A percentile compares a stretch with the other conserved stretches of the same genome.
Evolutionary conservation across 2,329 filamentous ascomycete genomes (phyloP).

Genomic region (Trichoderma guizhouense): DNA sequence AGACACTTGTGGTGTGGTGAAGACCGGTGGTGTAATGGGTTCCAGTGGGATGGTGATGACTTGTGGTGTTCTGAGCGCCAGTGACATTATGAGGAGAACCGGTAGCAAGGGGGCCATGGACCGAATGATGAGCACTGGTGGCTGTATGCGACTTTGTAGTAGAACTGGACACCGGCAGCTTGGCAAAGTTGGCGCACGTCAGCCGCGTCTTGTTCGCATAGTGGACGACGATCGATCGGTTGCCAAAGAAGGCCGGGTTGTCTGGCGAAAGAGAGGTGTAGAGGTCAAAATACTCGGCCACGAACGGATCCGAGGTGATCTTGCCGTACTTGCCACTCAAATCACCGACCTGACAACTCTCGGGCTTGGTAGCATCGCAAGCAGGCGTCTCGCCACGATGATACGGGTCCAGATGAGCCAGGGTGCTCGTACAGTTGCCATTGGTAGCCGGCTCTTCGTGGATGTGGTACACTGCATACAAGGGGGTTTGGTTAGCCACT

Average conservation of each 20-base stretch:
- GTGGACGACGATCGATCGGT: constrained; percentile 63
- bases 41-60: background rate
- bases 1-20: background rate
- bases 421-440: constrained; percentile 69
- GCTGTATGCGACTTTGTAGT: background rate
- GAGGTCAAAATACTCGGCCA: constrained; percentile 50
- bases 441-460: constrained; percentile 59
- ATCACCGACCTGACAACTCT: constrained; percentile 73
- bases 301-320: constrained; percentile 50
- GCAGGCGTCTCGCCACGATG: constrained; percentile 57
- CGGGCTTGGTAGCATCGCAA: constrained; percentile 56
- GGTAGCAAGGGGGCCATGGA: background rate
- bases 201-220: constrained; percentile 62
- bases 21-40: background rate
- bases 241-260: constrained; percentile 58
- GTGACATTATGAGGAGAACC: background rate
- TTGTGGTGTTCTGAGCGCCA: background rate
- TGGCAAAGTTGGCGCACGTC: constrained; percentile 60
- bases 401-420: constrained; percentile 69
- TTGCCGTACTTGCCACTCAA: constrained; percentile 70
- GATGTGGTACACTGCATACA: constrained; percentile 63
- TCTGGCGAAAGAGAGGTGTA: constrained; percentile 54
- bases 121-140: background rate
- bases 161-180: constrained; percentile 13
- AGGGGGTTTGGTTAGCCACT: background rate